Percentiles rank a stretch among this genome's conserved stretches.
These are phyloP conservation scores for Pyricularia grisea DNA, from an alignment of 2,329 filamentous ascomycete genomes.

Conservation along the genomic window DNA sequence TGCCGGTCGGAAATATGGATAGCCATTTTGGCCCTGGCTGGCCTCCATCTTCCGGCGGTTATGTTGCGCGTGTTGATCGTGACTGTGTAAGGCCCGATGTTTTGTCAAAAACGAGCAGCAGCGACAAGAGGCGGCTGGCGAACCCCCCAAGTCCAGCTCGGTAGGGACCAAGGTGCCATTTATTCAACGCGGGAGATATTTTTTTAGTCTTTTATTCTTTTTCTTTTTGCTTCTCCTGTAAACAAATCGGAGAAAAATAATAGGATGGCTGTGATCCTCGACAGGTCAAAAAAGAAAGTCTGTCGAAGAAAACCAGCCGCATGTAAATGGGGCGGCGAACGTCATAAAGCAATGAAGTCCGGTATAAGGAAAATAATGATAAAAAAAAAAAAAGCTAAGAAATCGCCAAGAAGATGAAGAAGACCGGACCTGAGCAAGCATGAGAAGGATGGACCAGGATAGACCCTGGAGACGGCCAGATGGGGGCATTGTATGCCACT, in stretches of 20 bases:
- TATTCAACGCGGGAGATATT: not conserved
- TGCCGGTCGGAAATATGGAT: not conserved
- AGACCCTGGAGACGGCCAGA: not conserved
- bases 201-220: not conserved
- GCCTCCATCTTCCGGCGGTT: not conserved
- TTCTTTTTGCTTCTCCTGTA: not conserved
- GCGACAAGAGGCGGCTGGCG: not conserved
- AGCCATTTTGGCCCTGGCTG: not conserved
- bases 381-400: not conserved
- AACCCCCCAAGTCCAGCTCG: conserved; percentile 6
- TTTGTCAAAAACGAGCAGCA: not conserved
- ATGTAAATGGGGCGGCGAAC: not conserved
- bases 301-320: not conserved
- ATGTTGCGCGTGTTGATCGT: not conserved
- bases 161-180: not conserved
- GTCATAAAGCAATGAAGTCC: not conserved
- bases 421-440: not conserved
- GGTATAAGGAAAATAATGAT: not conserved
- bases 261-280: not conserved
- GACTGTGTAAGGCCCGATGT: not conserved
- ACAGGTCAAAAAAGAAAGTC: not conserved
- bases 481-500: not conserved
- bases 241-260: not conserved
- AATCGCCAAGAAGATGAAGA: not conserved
- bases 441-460: not conserved